phyloP scores from a whole-genome alignment of 306 rosid species.

The Vigna reflexopilosa region DNA sequence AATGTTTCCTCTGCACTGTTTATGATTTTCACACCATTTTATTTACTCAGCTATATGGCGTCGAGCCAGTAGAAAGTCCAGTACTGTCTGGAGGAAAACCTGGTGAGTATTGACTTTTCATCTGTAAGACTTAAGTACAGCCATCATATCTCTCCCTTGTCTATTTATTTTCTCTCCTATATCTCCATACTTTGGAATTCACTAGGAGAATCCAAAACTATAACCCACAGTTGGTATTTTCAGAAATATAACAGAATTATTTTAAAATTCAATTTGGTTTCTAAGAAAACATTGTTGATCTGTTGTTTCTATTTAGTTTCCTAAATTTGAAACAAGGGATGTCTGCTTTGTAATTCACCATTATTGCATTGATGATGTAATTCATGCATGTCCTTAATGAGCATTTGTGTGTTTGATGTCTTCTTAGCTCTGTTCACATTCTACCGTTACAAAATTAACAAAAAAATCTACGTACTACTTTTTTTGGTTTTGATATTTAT shows the following conservation, averaged over 20 bases:
- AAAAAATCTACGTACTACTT: background rate
- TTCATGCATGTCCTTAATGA: background rate
- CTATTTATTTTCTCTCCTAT: no score
- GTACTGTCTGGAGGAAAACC: conserved; percentile 89
- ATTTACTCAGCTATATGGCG: conserved; percentile 67
- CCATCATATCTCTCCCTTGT: no score
- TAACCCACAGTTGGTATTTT: background rate
- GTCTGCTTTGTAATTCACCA: conserved; percentile 1
- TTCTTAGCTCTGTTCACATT: background rate
- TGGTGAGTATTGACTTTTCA: conserved; percentile 57
- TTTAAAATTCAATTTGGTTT: background rate
- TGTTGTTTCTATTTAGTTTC: background rate
- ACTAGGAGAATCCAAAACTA: background rate
- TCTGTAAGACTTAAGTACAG: background rate
- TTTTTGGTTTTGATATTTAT: conserved; percentile 20
- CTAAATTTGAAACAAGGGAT: background rate
- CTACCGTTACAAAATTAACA: background rate
- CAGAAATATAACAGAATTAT: background rate
- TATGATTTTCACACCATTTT: background rate
- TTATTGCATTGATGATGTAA: background rate
- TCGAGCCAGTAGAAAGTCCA: conserved; percentile 94
- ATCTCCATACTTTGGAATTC: no score
- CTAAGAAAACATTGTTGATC: background rate
- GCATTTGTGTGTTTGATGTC: background rate
- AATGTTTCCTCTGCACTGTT: background rate